Evolutionary conservation across 2,329 filamentous ascomycete genomes (phyloP).

Genomic region (Biscogniauxia marginata): DNA sequence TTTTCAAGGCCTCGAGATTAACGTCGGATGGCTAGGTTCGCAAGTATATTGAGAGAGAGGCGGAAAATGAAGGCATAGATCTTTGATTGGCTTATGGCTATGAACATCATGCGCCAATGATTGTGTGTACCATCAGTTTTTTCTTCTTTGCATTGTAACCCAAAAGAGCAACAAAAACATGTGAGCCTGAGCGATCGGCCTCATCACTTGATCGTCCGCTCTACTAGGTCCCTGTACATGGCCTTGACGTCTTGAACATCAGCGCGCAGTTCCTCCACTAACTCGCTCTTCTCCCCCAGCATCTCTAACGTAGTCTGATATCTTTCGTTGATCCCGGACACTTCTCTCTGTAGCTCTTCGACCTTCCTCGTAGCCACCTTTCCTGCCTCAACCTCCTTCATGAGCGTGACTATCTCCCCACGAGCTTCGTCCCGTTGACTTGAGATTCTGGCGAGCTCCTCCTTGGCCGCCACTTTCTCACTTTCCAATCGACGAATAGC

Average conservation of each 20-base stretch:
- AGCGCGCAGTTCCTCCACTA: constrained; percentile 83
- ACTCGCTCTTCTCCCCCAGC: constrained; percentile 94
- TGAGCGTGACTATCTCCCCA: constrained; percentile 84
- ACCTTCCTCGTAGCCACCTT: constrained; percentile 60
- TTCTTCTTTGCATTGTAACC: constrained; percentile 10
- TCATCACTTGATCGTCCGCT: constrained; percentile 69
- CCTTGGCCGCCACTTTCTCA: constrained; percentile 84
- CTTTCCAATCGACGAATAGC: constrained; percentile 87
- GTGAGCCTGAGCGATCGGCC: constrained; percentile 1
- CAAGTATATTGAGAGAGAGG: constrained; percentile 72
- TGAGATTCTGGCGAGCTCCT: constrained; percentile 78
- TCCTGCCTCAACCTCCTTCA: constrained; percentile 80
- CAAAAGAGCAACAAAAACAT: constrained; percentile 11
- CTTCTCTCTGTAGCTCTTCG: constrained; percentile 63
- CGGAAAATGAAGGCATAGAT: constrained; percentile 81
- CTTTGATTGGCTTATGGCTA: constrained; percentile 31
- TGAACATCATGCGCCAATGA: not conserved
- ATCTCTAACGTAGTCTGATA: constrained; percentile 93
- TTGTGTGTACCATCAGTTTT: not conserved
- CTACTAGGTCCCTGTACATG: constrained; percentile 91
- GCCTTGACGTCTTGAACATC: constrained; percentile 93
- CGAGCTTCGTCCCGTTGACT: constrained; percentile 89
- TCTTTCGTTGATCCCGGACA: constrained; percentile 68
- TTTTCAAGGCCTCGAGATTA: constrained; percentile 6
- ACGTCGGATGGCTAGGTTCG: constrained; percentile 53